phyloP scores from a whole-genome alignment of 495 filamentous ascomycete species.

The Cenococcum geophilum region DNA sequence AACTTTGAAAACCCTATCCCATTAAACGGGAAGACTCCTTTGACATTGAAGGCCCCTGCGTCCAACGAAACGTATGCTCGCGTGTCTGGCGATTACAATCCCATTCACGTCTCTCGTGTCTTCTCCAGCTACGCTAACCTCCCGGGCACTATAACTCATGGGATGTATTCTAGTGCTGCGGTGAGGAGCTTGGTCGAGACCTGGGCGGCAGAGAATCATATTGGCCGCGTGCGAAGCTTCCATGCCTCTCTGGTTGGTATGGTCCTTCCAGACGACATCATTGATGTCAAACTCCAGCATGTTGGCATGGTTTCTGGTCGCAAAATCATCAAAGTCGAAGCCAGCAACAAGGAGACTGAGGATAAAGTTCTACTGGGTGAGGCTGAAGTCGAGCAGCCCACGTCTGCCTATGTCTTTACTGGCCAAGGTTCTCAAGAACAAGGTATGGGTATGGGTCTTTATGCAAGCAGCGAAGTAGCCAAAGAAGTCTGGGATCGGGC shows the following conservation, averaged over 20 bases:
- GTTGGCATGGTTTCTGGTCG: constrained; percentile 96
- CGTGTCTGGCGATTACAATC: constrained; percentile 97
- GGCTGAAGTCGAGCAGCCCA: constrained; percentile 98
- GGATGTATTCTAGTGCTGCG: constrained; percentile 98
- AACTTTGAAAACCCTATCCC: constrained; percentile 97
- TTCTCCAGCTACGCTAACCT: constrained; percentile 94
- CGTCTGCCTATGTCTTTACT: constrained; percentile 95
- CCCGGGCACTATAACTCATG: constrained; percentile 93
- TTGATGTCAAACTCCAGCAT: constrained; percentile 89
- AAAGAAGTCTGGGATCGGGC: constrained; percentile 98
- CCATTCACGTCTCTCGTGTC: constrained; percentile 94
- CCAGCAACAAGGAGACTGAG: constrained; percentile 84
- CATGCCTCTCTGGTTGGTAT: constrained; percentile 92
- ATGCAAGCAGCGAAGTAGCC: constrained; percentile 83
- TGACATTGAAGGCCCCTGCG: constrained; percentile 82
- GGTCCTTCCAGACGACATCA: constrained; percentile 93
- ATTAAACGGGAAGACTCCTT: constrained; percentile 81
- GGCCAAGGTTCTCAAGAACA: constrained; percentile 97
- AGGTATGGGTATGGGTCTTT: constrained; percentile 99
- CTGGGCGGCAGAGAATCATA: constrained; percentile 97
- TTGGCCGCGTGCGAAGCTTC: constrained; percentile 94
- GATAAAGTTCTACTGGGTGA: constrained; percentile 93
- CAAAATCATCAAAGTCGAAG: constrained; percentile 98
- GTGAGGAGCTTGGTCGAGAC: constrained; percentile 98
- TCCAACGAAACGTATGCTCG: constrained; percentile 97